These are phyloP conservation scores for Alternaria sp. DNA, from an alignment of 2,329 filamentous ascomycete genomes.

Conservation along the genomic window DNA sequence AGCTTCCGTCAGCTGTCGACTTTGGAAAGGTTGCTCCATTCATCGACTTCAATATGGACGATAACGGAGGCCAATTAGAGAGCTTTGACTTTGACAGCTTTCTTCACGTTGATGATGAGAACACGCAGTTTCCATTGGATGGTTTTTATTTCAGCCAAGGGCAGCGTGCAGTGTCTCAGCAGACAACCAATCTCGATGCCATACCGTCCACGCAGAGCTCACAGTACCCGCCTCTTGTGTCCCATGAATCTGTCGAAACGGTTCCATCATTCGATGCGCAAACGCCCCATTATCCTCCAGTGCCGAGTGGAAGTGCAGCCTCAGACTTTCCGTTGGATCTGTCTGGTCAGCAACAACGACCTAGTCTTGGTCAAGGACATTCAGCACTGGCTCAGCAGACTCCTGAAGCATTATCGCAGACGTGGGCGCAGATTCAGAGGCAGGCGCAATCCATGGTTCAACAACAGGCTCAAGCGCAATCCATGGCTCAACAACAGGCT, in stretches of 20 bases:
- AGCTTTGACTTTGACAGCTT: neutral
- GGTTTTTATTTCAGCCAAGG: neutral
- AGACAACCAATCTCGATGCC: neutral
- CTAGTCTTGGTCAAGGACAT: neutral
- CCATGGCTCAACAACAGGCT: neutral
- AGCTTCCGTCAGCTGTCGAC: too few relatives aligned
- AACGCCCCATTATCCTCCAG: neutral
- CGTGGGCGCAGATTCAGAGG: neutral
- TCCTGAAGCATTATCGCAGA: neutral
- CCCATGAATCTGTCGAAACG: fast-evolving
- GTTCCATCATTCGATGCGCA: neutral
- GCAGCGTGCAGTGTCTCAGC: neutral
- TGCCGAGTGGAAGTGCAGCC: neutral
- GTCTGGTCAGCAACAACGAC: neutral
- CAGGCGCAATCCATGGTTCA: neutral
- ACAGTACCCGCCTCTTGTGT: neutral
- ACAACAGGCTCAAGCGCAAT: neutral
- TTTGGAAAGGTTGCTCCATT: too few relatives aligned
- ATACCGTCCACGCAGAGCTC: neutral
- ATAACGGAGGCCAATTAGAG: neutral
- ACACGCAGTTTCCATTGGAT: neutral
- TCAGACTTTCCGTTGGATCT: neutral
- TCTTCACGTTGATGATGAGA: neutral
- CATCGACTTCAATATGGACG: neutral
- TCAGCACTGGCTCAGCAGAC: neutral